phyloP scores from a whole-genome alignment of 116 monocot genomes.

The Papilionanthe hybrid region DNA sequence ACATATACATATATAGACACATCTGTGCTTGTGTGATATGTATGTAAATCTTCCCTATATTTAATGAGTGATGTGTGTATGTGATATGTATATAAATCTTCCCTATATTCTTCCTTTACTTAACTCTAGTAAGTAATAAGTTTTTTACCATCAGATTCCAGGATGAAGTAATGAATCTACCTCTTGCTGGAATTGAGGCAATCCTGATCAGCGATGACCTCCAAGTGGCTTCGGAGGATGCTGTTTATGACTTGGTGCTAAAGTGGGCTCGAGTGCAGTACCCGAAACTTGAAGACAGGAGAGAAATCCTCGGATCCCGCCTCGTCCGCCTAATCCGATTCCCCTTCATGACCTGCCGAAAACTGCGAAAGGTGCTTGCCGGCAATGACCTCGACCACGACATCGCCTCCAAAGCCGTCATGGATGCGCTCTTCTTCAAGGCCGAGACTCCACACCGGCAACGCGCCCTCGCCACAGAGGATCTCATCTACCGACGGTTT shows the following conservation, averaged over 20 bases:
- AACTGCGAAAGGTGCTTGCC: slow-evolving; percentile 63
- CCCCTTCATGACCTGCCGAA: slow-evolving; percentile 73
- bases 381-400: slow-evolving; percentile 79
- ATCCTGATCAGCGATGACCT: slow-evolving; percentile 78
- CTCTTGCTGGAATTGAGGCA: slow-evolving; percentile 75
- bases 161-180: slow-evolving; percentile 74
- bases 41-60: too few species aligned
- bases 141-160: slow-evolving; percentile 45
- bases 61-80: too few species aligned
- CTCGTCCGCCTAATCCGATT: slow-evolving; percentile 57
- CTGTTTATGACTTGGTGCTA: slow-evolving; percentile 74
- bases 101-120: too few species aligned
- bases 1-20: too few species aligned
- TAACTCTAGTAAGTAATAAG: background rate
- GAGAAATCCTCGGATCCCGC: slow-evolving; percentile 53
- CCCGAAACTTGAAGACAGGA: slow-evolving; percentile 57
- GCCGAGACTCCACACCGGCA: slow-evolving; percentile 66
- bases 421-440: slow-evolving; percentile 86
- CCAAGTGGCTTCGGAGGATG: slow-evolving; percentile 87
- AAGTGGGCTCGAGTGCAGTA: slow-evolving; percentile 81
- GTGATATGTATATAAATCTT: too few species aligned
- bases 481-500: slow-evolving; percentile 28
- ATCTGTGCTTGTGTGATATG: too few species aligned
- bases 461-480: slow-evolving; percentile 34
- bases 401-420: slow-evolving; percentile 57